Percentiles rank a stretch among this genome's conserved stretches.
Conservation (phyloP, 2,329 filamentous ascomycete species). For the Colletotrichum sp. region DNA sequence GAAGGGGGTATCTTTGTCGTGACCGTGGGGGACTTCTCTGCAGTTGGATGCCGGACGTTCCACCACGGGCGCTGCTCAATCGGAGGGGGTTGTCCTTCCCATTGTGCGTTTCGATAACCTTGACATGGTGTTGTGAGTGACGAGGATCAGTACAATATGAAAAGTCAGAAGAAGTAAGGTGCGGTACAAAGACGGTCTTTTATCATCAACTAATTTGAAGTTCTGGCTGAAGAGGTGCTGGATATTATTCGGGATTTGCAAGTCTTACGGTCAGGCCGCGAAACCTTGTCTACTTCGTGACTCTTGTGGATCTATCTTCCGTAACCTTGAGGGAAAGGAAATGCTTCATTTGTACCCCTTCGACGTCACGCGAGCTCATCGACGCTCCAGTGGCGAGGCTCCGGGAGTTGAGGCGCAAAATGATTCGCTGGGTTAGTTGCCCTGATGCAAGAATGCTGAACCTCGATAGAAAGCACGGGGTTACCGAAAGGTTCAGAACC, state of each 20-base stretch:
- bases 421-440: neutral
- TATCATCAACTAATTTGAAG: neutral
- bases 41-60: too few species aligned
- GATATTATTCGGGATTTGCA: neutral
- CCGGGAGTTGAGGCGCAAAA: neutral
- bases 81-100: too few species aligned
- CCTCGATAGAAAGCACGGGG: neutral
- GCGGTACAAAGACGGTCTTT: neutral
- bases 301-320: neutral
- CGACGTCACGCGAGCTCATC: neutral
- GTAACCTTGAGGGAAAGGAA: neutral
- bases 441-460: neutral
- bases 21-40: too few species aligned
- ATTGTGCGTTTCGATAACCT: neutral
- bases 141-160: neutral
- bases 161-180: fast-evolving
- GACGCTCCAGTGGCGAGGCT: neutral
- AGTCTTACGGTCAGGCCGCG: neutral
- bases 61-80: too few species aligned
- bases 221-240: neutral
- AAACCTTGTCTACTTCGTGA: neutral
- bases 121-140: neutral
- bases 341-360: neutral
- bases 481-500: neutral
- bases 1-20: too few species aligned